Percentiles rank a stretch among this genome's conserved stretches.
Evolutionary conservation across 805 yeast genomes (phyloP).

Genomic region (Wickerhamomyces pijperi): DNA sequence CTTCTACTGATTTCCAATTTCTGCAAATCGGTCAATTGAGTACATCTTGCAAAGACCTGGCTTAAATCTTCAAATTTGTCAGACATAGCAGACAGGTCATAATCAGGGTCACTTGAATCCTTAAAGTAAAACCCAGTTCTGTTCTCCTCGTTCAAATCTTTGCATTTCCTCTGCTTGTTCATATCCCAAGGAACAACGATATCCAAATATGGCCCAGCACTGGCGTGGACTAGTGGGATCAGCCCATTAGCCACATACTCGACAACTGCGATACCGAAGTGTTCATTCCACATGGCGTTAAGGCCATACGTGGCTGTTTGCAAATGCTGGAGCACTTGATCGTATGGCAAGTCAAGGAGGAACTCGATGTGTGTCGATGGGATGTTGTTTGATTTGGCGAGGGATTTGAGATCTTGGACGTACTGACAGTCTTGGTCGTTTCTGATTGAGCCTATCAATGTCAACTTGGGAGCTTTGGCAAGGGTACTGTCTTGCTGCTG

Average conservation of each 20-base stretch:
- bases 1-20: slow-evolving; percentile 31
- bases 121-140: slow-evolving; percentile 76
- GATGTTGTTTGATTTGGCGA: slow-evolving; percentile 32
- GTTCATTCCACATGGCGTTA: slow-evolving; percentile 99
- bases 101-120: slow-evolving; percentile 66
- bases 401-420: slow-evolving; percentile 36
- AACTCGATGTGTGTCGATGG: slow-evolving; percentile 35
- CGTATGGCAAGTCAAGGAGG: slow-evolving; percentile 65
- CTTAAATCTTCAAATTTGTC: slow-evolving; percentile 25
- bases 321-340: slow-evolving; percentile 43
- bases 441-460: slow-evolving; percentile 80
- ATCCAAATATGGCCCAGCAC: slow-evolving; percentile 90
- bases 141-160: slow-evolving; percentile 17
- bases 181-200: slow-evolving; percentile 54
- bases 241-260: slow-evolving; percentile 82
- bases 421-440: slow-evolving; percentile 50
- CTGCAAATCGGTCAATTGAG: slow-evolving; percentile 25
- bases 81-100: slow-evolving; percentile 3
- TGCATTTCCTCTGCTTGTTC: slow-evolving; percentile 8
- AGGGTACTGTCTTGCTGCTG: slow-evolving; percentile 3
- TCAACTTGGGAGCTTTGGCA: slow-evolving; percentile 37
- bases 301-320: slow-evolving; percentile 59
- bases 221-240: slow-evolving; percentile 84
- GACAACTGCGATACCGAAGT: slow-evolving; percentile 94
- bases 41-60: slow-evolving; percentile 35